Percentiles rank a stretch among this genome's conserved stretches.
Conservation (phyloP, 208 protist genomes). For the Leishmania amazonensis region DNA sequence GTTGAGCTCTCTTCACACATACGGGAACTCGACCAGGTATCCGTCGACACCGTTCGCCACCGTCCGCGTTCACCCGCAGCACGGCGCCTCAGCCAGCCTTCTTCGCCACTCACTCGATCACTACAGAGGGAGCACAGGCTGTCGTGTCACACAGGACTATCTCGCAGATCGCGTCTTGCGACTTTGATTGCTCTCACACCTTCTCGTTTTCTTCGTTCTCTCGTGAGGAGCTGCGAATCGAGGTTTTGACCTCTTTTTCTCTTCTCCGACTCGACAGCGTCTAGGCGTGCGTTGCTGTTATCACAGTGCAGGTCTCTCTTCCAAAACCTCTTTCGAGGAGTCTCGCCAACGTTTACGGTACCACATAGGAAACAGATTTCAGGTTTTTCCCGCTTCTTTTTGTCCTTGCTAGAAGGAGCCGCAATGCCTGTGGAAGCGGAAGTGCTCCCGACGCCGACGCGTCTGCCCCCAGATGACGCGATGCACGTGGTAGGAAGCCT, state of each 20-base stretch:
- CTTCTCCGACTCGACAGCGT: not conserved
- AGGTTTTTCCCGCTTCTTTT: not conserved
- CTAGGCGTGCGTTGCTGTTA: not conserved
- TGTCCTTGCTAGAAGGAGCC: not conserved
- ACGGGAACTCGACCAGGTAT: not conserved
- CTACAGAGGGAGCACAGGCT: not conserved
- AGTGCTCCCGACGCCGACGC: constrained; percentile 74
- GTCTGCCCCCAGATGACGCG: constrained; percentile 83
- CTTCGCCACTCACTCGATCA: not conserved
- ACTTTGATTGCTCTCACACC: not conserved
- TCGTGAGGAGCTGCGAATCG: not conserved
- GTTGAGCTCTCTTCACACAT: not conserved
- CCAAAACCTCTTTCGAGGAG: not conserved
- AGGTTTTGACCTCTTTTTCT: not conserved
- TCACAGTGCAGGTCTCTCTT: not conserved
- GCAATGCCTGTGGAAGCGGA: constrained; percentile 82
- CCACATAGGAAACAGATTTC: not conserved
- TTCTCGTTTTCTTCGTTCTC: not conserved
- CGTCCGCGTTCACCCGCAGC: not conserved
- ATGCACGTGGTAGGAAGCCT: constrained; percentile 62
- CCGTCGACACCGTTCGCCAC: not conserved
- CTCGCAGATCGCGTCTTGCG: not conserved
- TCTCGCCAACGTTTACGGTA: not conserved
- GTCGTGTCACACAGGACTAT: not conserved
- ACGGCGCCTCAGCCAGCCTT: not conserved